Conservation (phyloP, 2,329 filamentous ascomycete species). For the Dendrostoma leiphaemia region DNA sequence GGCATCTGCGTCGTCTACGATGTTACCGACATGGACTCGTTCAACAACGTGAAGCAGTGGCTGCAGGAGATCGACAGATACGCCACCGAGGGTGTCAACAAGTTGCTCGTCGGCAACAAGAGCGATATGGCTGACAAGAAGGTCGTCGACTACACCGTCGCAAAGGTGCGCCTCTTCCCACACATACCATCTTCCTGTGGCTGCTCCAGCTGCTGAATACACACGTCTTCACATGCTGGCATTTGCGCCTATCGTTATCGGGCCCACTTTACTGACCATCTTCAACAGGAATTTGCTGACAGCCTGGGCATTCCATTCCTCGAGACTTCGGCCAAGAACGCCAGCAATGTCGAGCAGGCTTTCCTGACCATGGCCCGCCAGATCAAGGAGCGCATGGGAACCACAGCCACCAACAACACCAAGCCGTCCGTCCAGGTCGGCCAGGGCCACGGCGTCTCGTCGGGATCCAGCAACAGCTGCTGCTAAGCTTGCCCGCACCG, state of each 20-base stretch:
- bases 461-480: constrained; percentile 80
- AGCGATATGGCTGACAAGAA: constrained; percentile 99
- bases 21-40: constrained; percentile 99
- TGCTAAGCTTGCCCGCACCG: constrained; percentile 60
- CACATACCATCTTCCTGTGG: not conserved
- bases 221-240: constrained; percentile 15
- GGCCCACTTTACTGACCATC: constrained; percentile 16
- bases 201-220: constrained; percentile 1
- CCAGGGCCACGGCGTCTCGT: constrained; percentile 90
- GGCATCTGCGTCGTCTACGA: constrained; percentile 99
- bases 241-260: constrained; percentile 3
- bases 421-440: constrained; percentile 97
- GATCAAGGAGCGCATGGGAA: constrained; percentile 99
- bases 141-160: constrained; percentile 98
- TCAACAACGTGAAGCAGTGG: constrained; percentile 99
- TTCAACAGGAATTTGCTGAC: constrained; percentile 87
- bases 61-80: constrained; percentile 99
- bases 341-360: constrained; percentile 98
- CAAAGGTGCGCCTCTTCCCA: constrained; percentile 70
- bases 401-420: constrained; percentile 91
- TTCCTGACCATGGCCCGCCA: constrained; percentile 99
- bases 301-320: constrained; percentile 98
- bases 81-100: constrained; percentile 98
- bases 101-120: constrained; percentile 99
- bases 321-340: constrained; percentile 99